Conservation (phyloP, 2,329 filamentous ascomycete species). For the Curvularia spicifera region DNA sequence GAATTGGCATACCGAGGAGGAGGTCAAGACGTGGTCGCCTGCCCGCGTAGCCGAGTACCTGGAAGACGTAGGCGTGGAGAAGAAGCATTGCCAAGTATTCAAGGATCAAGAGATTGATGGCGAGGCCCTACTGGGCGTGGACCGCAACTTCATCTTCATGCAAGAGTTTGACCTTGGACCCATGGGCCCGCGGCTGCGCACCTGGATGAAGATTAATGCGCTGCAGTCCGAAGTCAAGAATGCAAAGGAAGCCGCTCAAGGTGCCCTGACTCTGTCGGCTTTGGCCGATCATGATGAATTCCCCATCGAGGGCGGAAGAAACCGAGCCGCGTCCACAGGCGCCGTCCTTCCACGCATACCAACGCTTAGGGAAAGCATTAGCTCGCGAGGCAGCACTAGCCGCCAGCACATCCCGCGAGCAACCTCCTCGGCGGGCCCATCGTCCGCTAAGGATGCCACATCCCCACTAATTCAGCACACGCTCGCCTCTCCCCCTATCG, state of each 20-base stretch:
- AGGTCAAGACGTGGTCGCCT: slow-evolving; percentile 81
- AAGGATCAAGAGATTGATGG: slow-evolving; percentile 94
- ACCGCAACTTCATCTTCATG: slow-evolving; percentile 92
- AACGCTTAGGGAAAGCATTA: slow-evolving; percentile 44
- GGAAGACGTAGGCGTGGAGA: slow-evolving; percentile 83
- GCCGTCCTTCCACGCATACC: slow-evolving; percentile 50
- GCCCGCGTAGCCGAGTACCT: slow-evolving; percentile 88
- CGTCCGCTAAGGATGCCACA: slow-evolving; percentile 44
- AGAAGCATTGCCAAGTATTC: slow-evolving; percentile 91
- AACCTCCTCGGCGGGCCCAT: slow-evolving; percentile 42
- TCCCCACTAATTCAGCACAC: slow-evolving; percentile 55
- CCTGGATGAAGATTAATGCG: slow-evolving; percentile 94
- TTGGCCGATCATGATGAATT: slow-evolving; percentile 29
- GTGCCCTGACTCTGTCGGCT: slow-evolving; percentile 47
- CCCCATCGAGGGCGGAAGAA: slow-evolving; percentile 53
- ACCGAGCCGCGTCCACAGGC: slow-evolving; percentile 54
- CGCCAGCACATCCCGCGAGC: slow-evolving; percentile 42
- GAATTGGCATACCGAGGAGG: slow-evolving; percentile 68
- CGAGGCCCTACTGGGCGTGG: slow-evolving; percentile 91
- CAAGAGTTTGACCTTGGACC: slow-evolving; percentile 94
- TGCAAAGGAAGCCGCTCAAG: slow-evolving; percentile 52
- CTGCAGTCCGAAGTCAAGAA: slow-evolving; percentile 85
- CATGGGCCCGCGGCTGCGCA: slow-evolving; percentile 86
- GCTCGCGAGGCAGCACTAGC: slow-evolving; percentile 32
- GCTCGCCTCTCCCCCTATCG: slow-evolving; percentile 50